Evolutionary conservation across 805 yeast genomes (phyloP).

Genomic region (Metschnikowia picachoensis): DNA sequence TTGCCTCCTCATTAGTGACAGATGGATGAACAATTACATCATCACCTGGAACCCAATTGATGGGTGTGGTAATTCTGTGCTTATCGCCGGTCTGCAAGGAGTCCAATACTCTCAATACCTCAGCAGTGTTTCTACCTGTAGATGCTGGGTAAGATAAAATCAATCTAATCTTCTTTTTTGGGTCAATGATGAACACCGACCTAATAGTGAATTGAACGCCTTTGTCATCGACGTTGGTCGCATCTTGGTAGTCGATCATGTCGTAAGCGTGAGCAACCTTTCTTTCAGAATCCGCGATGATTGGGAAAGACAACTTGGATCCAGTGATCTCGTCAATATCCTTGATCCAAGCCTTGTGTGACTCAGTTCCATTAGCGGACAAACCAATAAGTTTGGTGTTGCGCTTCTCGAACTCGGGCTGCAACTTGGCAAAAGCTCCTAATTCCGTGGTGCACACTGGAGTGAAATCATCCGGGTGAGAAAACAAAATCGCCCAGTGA

Average conservation of each 20-base stretch:
- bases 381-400: constrained; percentile 85
- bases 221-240: constrained; percentile 60
- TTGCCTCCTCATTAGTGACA: constrained; percentile 65
- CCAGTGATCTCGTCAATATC: constrained; percentile 88
- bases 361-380: constrained; percentile 77
- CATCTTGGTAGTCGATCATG: constrained; percentile 84
- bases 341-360: constrained; percentile 82
- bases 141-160: constrained; percentile 89
- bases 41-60: constrained; percentile 85
- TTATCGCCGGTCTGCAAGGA: constrained; percentile 83
- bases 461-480: constrained; percentile 95
- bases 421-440: constrained; percentile 87
- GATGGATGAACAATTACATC: constrained; percentile 92
- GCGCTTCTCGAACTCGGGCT: constrained; percentile 84
- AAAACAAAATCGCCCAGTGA: constrained; percentile 84
- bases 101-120: constrained; percentile 86
- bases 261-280: constrained; percentile 81
- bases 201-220: constrained; percentile 86
- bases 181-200: constrained; percentile 89
- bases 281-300: constrained; percentile 82
- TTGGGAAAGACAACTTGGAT: constrained; percentile 77
- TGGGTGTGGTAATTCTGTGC: constrained; percentile 83
- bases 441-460: constrained; percentile 96
- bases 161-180: constrained; percentile 81
- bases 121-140: constrained; percentile 90